Evolutionary conservation across 2,329 filamentous ascomycete species (phyloP).

Genomic region (Phialophora expanda): DNA sequence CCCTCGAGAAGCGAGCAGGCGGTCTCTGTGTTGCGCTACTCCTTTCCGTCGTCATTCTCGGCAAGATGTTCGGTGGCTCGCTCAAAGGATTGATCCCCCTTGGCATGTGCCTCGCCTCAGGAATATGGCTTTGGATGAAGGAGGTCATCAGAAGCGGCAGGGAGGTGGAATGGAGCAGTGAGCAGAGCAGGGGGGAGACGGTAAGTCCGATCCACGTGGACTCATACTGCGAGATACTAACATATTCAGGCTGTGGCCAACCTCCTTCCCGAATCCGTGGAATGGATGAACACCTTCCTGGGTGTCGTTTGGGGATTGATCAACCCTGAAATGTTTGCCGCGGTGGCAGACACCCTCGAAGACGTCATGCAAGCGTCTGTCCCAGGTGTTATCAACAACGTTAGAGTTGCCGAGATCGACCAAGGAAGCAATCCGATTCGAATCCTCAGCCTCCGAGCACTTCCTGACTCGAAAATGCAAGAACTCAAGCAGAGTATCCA

Average conservation of each 20-base stretch:
- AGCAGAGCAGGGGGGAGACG: slow-evolving; percentile 81
- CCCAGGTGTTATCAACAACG: slow-evolving; percentile 87
- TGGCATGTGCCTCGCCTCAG: slow-evolving; percentile 72
- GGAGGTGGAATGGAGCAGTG: slow-evolving; percentile 85
- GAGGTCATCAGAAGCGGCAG: slow-evolving; percentile 81
- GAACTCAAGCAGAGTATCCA: slow-evolving; percentile 83
- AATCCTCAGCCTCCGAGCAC: slow-evolving; percentile 81
- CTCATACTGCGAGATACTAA: not conserved
- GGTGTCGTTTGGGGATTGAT: slow-evolving; percentile 86
- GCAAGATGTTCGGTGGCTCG: slow-evolving; percentile 77
- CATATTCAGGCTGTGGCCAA: slow-evolving; percentile 73
- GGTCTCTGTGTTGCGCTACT: slow-evolving; percentile 73
- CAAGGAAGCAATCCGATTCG: slow-evolving; percentile 90
- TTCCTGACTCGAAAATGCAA: slow-evolving; percentile 80
- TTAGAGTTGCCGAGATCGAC: slow-evolving; percentile 91
- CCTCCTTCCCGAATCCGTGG: slow-evolving; percentile 87
- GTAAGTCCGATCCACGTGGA: slow-evolving; percentile 47
- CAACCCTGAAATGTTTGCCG: slow-evolving; percentile 93
- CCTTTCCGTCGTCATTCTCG: slow-evolving; percentile 74
- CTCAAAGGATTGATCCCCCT: slow-evolving; percentile 78
- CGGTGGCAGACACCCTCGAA: slow-evolving; percentile 87
- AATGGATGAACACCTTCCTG: slow-evolving; percentile 93
- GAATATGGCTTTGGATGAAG: slow-evolving; percentile 87
- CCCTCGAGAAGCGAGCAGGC: slow-evolving; percentile 75
- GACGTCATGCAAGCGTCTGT: slow-evolving; percentile 98